Evolutionary conservation across 2,329 filamentous ascomycete genomes (phyloP), one percentile per base, ranked within the genome.

Genomic region (Huntiella moniliformis): DNA sequence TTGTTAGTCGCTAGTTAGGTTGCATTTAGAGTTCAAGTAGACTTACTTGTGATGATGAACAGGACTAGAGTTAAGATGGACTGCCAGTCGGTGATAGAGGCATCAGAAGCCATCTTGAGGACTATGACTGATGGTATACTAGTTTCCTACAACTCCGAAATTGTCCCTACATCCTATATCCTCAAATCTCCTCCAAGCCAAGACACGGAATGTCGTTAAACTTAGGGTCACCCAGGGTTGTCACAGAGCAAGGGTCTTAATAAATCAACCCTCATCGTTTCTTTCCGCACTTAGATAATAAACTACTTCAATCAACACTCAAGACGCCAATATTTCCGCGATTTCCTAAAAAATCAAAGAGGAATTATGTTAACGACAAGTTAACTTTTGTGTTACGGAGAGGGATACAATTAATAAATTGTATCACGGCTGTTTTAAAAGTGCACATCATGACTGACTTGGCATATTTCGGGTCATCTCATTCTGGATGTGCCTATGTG

Each of bases 31-130:
- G 40, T 38, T 13, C 49, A 43, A 34, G 32, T 12, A 15, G 72
- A 77, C 36, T 67, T 62, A 82, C 79, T 84, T 4, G 79, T 78
- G 36, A 80, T 38, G 32, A 82, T 63, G 54, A 84, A 84, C 38
- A 78, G 69, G 45, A 84, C 61, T 32, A 84, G 65, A 0, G 78
- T 82, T 47, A 83, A 60, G 42, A 84, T 82, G 12, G 79, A 82
- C 42, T 71, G 67, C 79, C 78, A 83, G 48, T 71, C 59, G 46
- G 59, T 68, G 54, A 84, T 82, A 11, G 42, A 44, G 10, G 31
- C 38, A 10, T 36, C 42, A 15, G 3, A 18, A n/a, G 42, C 17
- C 41, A 45, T 41, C 22, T 17, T 44, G 33, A 38, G 12, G 34
- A 11, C 15, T n/a, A 4, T 3, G 12, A n/a, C 34, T 5, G 15